Evolutionary conservation across 1,284 basidiomycete genomes (phyloP), one percentile per base, ranked within the genome.

Genomic region (Schizophyllum amplum): DNA sequence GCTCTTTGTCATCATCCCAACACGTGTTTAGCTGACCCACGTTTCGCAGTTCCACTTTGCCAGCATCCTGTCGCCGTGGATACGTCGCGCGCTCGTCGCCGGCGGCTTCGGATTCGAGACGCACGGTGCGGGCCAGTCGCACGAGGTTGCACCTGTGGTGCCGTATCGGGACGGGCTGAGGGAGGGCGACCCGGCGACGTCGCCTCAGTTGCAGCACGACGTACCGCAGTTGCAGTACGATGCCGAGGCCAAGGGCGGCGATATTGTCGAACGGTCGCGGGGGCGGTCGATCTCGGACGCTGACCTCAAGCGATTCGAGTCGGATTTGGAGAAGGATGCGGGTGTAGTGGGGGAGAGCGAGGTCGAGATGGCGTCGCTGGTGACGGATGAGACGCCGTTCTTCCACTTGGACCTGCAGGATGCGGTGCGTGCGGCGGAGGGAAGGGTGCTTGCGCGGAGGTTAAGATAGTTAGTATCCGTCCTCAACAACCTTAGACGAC

Each of bases 1-100:
- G 47, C 57, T 4, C 15, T 55, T 25, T 47, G 56, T 26, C 25
- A 4, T 51, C 13, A 33, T 5, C 5, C 27, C 6, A 33, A 13
- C 5, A 33, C 27, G 13, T 13, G 27, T 52, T 13, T 20, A 33
- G 54, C 26, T 57, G 15, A 57, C 55, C 52, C 57, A n/a, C 57
- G 42, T 53, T 13, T 17, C 55, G 24, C 59, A 90, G 79, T 94
- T 94, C 77, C 92, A 95, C 73, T 95, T 96, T 68, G 87, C 90
- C 6, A 83, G 84, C 24, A 81, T 98, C 55, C 81, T 96, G 55
- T 95, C 92, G 0, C 94, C 94, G 0, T 98, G 96, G 96, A 94
- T 95, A 58, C 85, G 90, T 58, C 87, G 94, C 53, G 92, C 91
- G 1, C 81, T 97, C 51, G 78, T 92, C 61, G 92, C 91, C 13